These are phyloP conservation scores for Podospora australis DNA, from an alignment of 495 filamentous ascomycete species.

Conservation along the genomic window DNA sequence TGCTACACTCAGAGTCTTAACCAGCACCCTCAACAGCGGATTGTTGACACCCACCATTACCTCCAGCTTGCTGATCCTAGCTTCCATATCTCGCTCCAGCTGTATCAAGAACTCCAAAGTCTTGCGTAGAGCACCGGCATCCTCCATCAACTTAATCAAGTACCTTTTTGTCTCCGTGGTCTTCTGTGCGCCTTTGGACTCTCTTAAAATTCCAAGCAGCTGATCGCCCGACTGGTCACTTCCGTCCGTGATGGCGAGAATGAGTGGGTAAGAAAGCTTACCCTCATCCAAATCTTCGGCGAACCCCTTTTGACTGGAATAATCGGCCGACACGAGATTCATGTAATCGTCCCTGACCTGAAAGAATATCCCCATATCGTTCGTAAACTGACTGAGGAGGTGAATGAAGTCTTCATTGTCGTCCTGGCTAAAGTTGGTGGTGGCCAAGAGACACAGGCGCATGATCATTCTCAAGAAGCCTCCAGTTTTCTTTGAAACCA, in stretches of 20 bases:
- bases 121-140: neutral
- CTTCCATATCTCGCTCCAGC: neutral
- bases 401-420: slow-evolving; percentile 39
- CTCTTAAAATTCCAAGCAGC: neutral
- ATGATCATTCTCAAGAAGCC: slow-evolving; percentile 49
- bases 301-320: slow-evolving; percentile 48
- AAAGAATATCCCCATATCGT: slow-evolving; percentile 77
- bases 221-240: neutral
- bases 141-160: neutral
- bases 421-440: neutral
- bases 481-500: slow-evolving; percentile 48
- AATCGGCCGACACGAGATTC: slow-evolving; percentile 50
- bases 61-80: neutral
- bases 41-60: neutral
- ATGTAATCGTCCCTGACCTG: slow-evolving; percentile 87
- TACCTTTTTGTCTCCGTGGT: neutral
- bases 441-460: neutral
- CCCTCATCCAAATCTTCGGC: slow-evolving; percentile 53
- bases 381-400: slow-evolving; percentile 50
- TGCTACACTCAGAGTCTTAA: neutral
- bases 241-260: slow-evolving; percentile 18
- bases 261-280: slow-evolving; percentile 51
- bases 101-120: neutral
- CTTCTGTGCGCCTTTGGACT: neutral
- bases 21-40: neutral